phyloP scores from a whole-genome alignment of 2,329 filamentous ascomycete genomes.

The Colletotrichum nymphaeae region DNA sequence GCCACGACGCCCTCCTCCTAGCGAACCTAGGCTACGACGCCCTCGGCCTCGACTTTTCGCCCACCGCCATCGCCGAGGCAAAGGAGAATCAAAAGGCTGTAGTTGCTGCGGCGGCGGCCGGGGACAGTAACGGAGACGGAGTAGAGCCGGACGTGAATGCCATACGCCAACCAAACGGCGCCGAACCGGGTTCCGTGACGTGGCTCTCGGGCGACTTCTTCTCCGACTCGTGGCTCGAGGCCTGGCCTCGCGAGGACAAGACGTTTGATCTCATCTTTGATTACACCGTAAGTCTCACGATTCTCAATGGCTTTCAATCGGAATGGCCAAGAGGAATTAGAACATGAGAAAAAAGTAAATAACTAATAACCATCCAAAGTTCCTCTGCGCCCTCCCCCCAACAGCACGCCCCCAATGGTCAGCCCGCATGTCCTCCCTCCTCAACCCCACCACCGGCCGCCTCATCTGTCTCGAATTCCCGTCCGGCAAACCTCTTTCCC shows the following conservation, averaged over 20 bases:
- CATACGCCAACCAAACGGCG: slow-evolving; percentile 47
- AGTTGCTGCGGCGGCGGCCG: neutral
- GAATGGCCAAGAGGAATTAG: neutral
- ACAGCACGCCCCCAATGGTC: slow-evolving; percentile 65
- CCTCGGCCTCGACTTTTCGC: slow-evolving; percentile 77
- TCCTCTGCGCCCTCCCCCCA: slow-evolving; percentile 71
- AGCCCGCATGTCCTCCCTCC: slow-evolving; percentile 60
- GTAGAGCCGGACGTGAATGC: slow-evolving; percentile 54
- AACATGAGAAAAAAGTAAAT: too few relatives aligned
- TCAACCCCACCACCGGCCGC: slow-evolving; percentile 59
- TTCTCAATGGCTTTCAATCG: neutral
- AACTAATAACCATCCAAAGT: slow-evolving; percentile 52
- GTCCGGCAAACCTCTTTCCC: slow-evolving; percentile 73
- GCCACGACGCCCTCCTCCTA: slow-evolving; percentile 83
- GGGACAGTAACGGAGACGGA: slow-evolving; percentile 42
- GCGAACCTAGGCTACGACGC: slow-evolving; percentile 81
- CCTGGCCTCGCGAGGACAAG: slow-evolving; percentile 49
- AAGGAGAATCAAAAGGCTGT: slow-evolving; percentile 51
- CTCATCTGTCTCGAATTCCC: slow-evolving; percentile 82
- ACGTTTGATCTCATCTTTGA: slow-evolving; percentile 76
- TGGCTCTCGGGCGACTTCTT: slow-evolving; percentile 78
- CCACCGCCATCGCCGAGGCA: slow-evolving; percentile 58
- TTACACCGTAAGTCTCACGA: slow-evolving; percentile 63
- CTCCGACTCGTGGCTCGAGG: slow-evolving; percentile 64
- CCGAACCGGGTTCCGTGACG: slow-evolving; percentile 60